phyloP scores from a whole-genome alignment of 2,329 filamentous ascomycete genomes.

The Zelopaecilomyces penicillatus region DNA sequence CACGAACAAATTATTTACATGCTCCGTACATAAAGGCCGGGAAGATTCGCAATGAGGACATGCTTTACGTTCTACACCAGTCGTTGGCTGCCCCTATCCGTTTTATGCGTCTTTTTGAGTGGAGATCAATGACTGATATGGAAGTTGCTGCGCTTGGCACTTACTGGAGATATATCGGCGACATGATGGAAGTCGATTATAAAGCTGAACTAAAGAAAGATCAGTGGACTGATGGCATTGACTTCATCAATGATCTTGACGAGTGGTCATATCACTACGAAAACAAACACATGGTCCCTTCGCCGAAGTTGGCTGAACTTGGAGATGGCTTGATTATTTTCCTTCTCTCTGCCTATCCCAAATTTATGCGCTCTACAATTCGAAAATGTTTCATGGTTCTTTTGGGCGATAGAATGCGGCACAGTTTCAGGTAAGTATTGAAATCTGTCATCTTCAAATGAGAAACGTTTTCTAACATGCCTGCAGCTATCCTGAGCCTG shows the following conservation, averaged over 20 bases:
- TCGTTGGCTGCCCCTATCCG: slow-evolving; percentile 58
- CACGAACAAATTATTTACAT: slow-evolving; percentile 33
- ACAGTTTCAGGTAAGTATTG: slow-evolving; percentile 52
- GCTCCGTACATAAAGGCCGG: slow-evolving; percentile 26
- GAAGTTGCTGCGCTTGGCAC: slow-evolving; percentile 59
- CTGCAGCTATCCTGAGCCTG: slow-evolving; percentile 35
- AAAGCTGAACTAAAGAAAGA: slow-evolving; percentile 26
- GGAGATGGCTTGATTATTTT: slow-evolving; percentile 54
- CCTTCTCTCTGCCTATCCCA: slow-evolving; percentile 47
- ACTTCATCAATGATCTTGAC: slow-evolving; percentile 41
- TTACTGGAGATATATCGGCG: slow-evolving; percentile 64
- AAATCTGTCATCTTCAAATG: too few species aligned
- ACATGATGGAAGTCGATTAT: slow-evolving; percentile 58
- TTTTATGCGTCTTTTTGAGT: slow-evolving; percentile 60
- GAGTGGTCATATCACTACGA: slow-evolving; percentile 51
- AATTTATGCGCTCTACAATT: slow-evolving; percentile 34
- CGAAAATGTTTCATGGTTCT: slow-evolving; percentile 46
- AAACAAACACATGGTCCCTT: slow-evolving; percentile 46
- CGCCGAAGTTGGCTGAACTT: slow-evolving; percentile 37
- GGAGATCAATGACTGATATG: slow-evolving; percentile 57
- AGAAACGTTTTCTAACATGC: too few species aligned
- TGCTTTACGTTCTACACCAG: slow-evolving; percentile 38
- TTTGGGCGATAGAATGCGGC: slow-evolving; percentile 55
- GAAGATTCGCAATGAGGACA: slow-evolving; percentile 28
- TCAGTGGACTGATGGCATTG: slow-evolving; percentile 41